Percentiles rank a stretch among this genome's conserved stretches.
These are phyloP conservation scores for Quercus ilex DNA, from an alignment of 306 rosid genomes.

Conservation along the genomic window DNA sequence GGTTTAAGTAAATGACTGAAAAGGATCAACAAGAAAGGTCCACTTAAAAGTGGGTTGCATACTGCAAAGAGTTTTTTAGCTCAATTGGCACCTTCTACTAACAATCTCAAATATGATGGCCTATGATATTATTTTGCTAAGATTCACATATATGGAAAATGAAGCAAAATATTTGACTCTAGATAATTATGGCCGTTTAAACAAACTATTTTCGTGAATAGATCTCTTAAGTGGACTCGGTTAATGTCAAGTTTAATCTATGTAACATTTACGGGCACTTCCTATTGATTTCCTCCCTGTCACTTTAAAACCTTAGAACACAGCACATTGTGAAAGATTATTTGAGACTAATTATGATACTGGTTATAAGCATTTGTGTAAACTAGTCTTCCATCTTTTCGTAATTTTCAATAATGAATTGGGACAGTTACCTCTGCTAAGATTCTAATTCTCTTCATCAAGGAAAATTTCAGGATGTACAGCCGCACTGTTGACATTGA, in stretches of 20 bases:
- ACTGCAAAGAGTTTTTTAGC: no score
- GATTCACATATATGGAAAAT: not conserved
- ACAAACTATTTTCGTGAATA: no score
- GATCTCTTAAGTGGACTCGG: not conserved
- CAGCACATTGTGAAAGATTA: not conserved
- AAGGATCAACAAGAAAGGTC: no score
- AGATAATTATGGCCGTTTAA: no score
- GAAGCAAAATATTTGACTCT: not conserved
- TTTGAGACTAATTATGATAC: not conserved
- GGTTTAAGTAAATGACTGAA: not conserved
- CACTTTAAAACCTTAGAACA: not conserved
- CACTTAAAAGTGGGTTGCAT: no score
- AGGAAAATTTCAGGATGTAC: conserved; percentile 63
- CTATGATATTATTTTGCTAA: not conserved
- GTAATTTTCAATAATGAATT: not conserved
- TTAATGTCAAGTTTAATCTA: not conserved
- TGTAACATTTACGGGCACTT: not conserved
- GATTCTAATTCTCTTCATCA: conserved; percentile 42
- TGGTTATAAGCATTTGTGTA: not conserved
- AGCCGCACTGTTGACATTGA: conserved; percentile 54
- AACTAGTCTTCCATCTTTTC: not conserved
- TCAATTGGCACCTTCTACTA: not conserved
- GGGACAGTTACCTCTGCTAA: conserved; percentile 15
- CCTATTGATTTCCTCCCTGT: not conserved
- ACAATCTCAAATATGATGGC: not conserved